Evolutionary conservation across 78 protist species (phyloP).

Genomic region (Cavenderia fasciculata): DNA sequence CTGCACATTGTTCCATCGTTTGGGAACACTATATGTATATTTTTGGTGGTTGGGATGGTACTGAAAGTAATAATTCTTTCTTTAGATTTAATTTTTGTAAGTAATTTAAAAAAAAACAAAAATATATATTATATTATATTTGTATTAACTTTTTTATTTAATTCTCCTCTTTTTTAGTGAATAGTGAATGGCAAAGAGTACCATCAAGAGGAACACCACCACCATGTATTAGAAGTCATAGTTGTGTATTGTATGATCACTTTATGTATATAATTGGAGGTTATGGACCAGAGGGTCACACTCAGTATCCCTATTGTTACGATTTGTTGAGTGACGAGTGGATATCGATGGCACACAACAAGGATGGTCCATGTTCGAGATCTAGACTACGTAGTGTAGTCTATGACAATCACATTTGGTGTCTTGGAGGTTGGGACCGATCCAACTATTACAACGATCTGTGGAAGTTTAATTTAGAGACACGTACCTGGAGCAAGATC

Average conservation of each 20-base stretch:
- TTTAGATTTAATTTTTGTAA: slow-evolving; percentile 33
- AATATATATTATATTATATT: not conserved
- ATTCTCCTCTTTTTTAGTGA: slow-evolving; percentile 6
- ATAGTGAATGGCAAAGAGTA: not conserved
- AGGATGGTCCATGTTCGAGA: slow-evolving; percentile 62
- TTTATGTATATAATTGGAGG: slow-evolving; percentile 65
- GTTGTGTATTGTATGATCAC: slow-evolving; percentile 26
- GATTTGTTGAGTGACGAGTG: slow-evolving; percentile 24
- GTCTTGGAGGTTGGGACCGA: slow-evolving; percentile 74
- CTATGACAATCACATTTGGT: slow-evolving; percentile 51
- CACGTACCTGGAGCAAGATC: slow-evolving; percentile 31
- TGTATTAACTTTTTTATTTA: too few relatives aligned
- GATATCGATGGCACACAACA: slow-evolving; percentile 23
- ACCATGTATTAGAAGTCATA: slow-evolving; percentile 62
- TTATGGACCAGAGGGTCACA: slow-evolving; percentile 71
- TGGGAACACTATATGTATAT: slow-evolving; percentile 58
- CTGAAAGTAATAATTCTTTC: slow-evolving; percentile 34
- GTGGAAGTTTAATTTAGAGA: slow-evolving; percentile 35
- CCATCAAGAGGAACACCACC: slow-evolving; percentile 56
- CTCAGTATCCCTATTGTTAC: slow-evolving; percentile 30
- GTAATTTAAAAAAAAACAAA: not conserved
- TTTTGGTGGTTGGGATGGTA: slow-evolving; percentile 79
- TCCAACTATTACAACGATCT: slow-evolving; percentile 47
- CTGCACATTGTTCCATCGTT: slow-evolving; percentile 53
- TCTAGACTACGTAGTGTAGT: slow-evolving; percentile 60